Percentiles rank a stretch among this genome's conserved stretches.
These are phyloP conservation scores for Neospora caninum DNA, from an alignment of 169 alveolate genomes.

Conservation along the genomic window DNA sequence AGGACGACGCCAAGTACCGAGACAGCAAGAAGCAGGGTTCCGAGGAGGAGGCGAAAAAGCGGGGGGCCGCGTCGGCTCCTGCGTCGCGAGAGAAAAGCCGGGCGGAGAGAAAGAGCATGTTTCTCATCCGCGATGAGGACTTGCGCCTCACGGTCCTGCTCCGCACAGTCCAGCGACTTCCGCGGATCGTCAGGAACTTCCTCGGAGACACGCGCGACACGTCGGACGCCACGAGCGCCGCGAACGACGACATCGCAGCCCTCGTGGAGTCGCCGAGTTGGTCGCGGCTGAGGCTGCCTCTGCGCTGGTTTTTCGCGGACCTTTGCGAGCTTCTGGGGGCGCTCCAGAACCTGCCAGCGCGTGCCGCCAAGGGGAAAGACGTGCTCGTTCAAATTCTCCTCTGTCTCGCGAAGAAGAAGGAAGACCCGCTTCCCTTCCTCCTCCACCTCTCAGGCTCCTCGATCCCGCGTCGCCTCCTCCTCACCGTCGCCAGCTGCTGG, in stretches of 20 bases:
- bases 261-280: neutral
- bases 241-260: neutral
- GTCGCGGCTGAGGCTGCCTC: constrained; percentile 18
- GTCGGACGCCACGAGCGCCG: neutral
- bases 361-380: neutral
- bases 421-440: neutral
- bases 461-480: constrained; percentile 13
- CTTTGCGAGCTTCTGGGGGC: neutral
- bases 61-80: neutral
- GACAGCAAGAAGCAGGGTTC: neutral
- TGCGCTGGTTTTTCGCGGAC: constrained; percentile 30
- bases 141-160: neutral
- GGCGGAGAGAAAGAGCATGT: neutral
- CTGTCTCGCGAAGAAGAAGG: neutral
- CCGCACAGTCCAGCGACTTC: neutral
- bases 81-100: neutral
- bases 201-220: neutral
- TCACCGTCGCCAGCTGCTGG: constrained; percentile 44
- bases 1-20: neutral
- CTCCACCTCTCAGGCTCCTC: neutral
- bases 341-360: neutral
- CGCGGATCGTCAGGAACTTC: neutral
- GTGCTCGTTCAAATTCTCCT: constrained; percentile 41
- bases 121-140: neutral
- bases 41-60: neutral